Base-by-base conservation (phyloP, 495 filamentous ascomycete species). In the Penicillium ochrochloron region DNA sequence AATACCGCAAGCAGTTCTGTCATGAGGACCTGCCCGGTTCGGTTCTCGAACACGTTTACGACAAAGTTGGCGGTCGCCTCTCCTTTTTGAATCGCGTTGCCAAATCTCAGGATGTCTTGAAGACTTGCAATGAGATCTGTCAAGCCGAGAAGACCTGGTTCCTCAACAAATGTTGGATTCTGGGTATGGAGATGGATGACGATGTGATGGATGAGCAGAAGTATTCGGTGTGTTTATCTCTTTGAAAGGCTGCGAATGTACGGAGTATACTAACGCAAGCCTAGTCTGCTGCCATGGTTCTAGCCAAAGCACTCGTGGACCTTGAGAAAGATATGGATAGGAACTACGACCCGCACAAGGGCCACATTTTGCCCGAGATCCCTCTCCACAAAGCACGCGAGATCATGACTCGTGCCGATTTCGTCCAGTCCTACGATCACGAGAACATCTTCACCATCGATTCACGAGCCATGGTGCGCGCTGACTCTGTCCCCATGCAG, bases 141-240 rank as follows among this genome's bases (percentile, higher is more conserved):
- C 76, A 88, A 37, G 86, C 83, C 25, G 95, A 99, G 75, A 95
- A 92, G 76, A 92, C 88, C 1, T 99, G 95, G 95, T 91, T 98
- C 71, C 74, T 97, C 50, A 97, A 96, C 77, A 88, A 96, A 66
- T 97, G 93, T 76, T 93, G 94, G 86, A 96, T 98, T 63, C 85
- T 99, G 11, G 95, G 95, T 17, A 80, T 74, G 46, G 91, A 92
- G 65, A 97, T 97, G 94, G 95, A 99, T 68, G 95, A 99, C 78
- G 95, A 99, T 76, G 95, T 97, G 42, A 98, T 99, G 95, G 93
- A 98, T 71, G 90, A 97, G 77, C 95, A 98, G 67, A 99, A 99
- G 73, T 95, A 90, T 78, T 90, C 94, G 34, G 89, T 92, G 76
- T 75, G 88, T 81, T 2, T 27, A 41, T 17, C 42, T 23, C 10